These are phyloP conservation scores for Apiospora saccharicola DNA, from an alignment of 2,329 filamentous ascomycete species.

Conservation along the genomic window DNA sequence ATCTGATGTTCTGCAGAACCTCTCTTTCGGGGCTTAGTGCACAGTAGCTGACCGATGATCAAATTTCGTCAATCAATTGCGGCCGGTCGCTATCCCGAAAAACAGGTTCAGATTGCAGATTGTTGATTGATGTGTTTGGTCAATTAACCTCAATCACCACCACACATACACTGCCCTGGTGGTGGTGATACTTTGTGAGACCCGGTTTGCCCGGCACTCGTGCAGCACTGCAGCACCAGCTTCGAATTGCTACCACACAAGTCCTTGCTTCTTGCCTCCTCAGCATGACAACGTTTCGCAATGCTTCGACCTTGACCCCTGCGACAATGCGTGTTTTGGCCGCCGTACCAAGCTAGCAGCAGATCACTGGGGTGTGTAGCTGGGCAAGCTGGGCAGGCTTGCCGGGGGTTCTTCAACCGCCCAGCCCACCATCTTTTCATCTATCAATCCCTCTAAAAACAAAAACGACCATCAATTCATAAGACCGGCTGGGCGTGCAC, in stretches of 20 bases:
- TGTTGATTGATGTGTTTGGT: neutral
- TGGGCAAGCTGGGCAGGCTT: neutral
- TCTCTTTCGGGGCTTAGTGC: constrained; percentile 15
- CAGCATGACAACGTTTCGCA: constrained; percentile 19
- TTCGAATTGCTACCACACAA: neutral
- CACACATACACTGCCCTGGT: neutral
- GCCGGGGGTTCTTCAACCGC: neutral
- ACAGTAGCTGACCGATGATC: constrained; percentile 16
- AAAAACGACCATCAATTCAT: neutral
- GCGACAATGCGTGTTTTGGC: constrained; percentile 21
- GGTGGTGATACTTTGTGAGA: neutral
- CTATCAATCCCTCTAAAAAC: constrained; percentile 9
- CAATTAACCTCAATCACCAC: neutral
- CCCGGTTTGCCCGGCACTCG: neutral
- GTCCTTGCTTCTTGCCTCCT: neutral
- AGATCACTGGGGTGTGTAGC: constrained; percentile 3
- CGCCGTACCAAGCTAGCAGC: constrained; percentile 19
- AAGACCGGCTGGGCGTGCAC: constrained; percentile 22
- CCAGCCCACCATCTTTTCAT: neutral
- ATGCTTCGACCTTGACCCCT: constrained; percentile 21
- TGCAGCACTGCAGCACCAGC: neutral
- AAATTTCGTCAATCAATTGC: neutral
- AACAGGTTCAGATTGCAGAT: neutral
- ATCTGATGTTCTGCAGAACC: constrained; percentile 19
- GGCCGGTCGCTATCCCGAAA: neutral